A percentile compares a stretch with the other conserved stretches of the same genome.
phyloP scores from a whole-genome alignment of 1,284 basidiomycete genomes.

The Athelia sp. region DNA sequence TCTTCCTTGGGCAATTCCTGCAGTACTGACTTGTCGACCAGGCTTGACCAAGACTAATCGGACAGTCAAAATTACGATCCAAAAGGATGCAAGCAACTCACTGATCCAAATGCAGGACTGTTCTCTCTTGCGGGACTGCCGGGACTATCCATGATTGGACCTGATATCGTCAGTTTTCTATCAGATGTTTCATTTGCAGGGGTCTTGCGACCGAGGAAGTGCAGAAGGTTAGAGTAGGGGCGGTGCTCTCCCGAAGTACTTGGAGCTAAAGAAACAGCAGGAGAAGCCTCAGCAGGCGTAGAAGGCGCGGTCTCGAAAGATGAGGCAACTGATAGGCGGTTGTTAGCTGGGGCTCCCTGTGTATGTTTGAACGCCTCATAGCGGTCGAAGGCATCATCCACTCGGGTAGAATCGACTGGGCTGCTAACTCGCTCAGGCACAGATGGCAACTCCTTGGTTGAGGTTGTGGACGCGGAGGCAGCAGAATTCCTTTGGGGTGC shows the following conservation, averaged over 20 bases:
- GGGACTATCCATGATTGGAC: constrained; percentile 43
- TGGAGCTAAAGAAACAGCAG: constrained; percentile 20
- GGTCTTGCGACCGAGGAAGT: constrained; percentile 51
- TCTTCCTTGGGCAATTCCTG: constrained; percentile 74
- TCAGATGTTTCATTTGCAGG: constrained; percentile 29
- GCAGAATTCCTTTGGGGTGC: constrained; percentile 24
- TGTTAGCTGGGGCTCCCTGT: constrained; percentile 31
- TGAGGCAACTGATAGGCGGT: constrained; percentile 50
- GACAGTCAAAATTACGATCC: constrained; percentile 4
- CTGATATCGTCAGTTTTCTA: constrained; percentile 48
- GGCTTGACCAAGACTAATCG: constrained; percentile 80
- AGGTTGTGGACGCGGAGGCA: constrained; percentile 12
- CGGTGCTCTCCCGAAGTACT: constrained; percentile 21
- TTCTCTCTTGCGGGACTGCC: constrained; percentile 27
- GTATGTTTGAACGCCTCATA: constrained; percentile 76
- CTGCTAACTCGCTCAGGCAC: constrained; percentile 30
- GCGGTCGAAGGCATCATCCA: constrained; percentile 88
- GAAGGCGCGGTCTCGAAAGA: constrained; percentile 43
- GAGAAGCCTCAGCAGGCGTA: constrained; percentile 26
- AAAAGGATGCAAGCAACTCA: constrained; percentile 29
- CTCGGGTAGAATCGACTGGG: constrained; percentile 32
- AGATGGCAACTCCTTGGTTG: constrained; percentile 50
- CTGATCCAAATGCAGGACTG: constrained; percentile 64
- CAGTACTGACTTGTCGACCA: constrained; percentile 80
- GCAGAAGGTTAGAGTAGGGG: constrained; percentile 38